Base-by-base conservation (phyloP, 2,329 filamentous ascomycete genomes). In the Zymoseptoria tritici region DNA sequence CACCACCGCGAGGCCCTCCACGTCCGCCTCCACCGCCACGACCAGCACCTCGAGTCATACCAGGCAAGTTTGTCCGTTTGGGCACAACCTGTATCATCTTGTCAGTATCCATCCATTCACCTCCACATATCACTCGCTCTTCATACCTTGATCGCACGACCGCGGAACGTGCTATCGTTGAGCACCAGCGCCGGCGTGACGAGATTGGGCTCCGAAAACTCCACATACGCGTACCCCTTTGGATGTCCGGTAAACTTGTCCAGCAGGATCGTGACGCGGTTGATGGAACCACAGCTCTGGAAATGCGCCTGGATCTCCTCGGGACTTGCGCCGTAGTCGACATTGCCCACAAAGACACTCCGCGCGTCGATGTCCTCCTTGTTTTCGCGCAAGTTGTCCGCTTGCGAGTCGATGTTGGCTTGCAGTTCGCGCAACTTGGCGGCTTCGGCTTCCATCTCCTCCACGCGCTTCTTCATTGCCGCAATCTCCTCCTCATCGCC, bases 191-290 rank as follows among this genome's bases (percentile, higher is more conserved):
- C 94, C 75, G 96, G 90, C 54, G 90, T 91, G 64, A 99, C 93
- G 62, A 97, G 82, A 76, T 85, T 92, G 54, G 94, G 91, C 78
- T 97, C 94, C 62, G 90, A 88, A 74, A 99, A 99, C 78, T 99
- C 94, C 70, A 99, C 94, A 78, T 99, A 99, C 72, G 94, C 94
- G 79, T 99, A 99, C 66, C 94, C 94, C 81, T 99, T 99, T n/a
- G 94, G 94, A 80, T 97, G 92, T 65, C 94, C 94, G 9, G 92
- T 96, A 73, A 97, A 97, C 80, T 99, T 99, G 79, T 99, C 94
- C 68, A 99, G 80, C 68, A 99, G 80, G 67, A 99, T 99, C 1
- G 94, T 99, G 61, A 99, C 94, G 62, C 94, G 88, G 77, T 99
- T 99, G 81, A 99, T 99, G 67, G 89, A 91, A 62, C 94, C 94